Base-by-base conservation (phyloP, 75 land plant genomes). In the Adiantum capillusveneris region DNA sequence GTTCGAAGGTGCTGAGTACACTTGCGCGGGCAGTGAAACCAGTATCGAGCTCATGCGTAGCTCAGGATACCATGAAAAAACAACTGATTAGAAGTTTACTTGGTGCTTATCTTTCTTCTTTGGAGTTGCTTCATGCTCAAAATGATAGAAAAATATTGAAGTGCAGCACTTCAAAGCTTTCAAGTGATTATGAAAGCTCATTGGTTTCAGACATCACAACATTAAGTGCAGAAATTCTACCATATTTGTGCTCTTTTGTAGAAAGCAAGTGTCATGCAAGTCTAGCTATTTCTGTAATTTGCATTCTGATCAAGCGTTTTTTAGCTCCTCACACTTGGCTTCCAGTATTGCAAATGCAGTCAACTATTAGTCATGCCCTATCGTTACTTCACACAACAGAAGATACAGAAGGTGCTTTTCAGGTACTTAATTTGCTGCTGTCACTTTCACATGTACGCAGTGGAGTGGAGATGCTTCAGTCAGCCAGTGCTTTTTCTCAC, bases 401-500 rank as follows among this genome's bases (percentile, higher is more conserved):
- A n/a, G 53, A 58, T 53, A 19, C 24, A 31, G 68, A 50, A n/a
- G 66, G 72, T 21, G 57, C 70, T 53, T 60, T 71, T 39, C 42
- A 79, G 18, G 59, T 79, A 11, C 58, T 94, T 59, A 94, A 79
- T 58, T 81, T 89, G 43, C 69, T 75, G 69, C 57, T 94, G 65
- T 84, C 84, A 51, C 55, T 94, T 25, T 84, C 88, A 17, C 75
- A 66, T 45, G 65, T 74, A 14, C 82, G 72, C 57, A 81, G 72
- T 41, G 96, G 98, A 51, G 88, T 96, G 29, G 76, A 82, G 75
- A 79, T 89, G 91, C 81, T 94, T 53, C 66, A 73, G 30, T 27
- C 53, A 14, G 66, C 71, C 31, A 76, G 85, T 1, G 60, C 81
- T 26, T 73, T 94, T 22, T 73, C 84, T 36, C 71, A 66, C 49